A percentile compares a stretch with the other conserved stretches of the same genome.
These are phyloP conservation scores for Yamadazyma atmosphaerica DNA, from an alignment of 1,139 yeast species.

Conservation along the genomic window DNA sequence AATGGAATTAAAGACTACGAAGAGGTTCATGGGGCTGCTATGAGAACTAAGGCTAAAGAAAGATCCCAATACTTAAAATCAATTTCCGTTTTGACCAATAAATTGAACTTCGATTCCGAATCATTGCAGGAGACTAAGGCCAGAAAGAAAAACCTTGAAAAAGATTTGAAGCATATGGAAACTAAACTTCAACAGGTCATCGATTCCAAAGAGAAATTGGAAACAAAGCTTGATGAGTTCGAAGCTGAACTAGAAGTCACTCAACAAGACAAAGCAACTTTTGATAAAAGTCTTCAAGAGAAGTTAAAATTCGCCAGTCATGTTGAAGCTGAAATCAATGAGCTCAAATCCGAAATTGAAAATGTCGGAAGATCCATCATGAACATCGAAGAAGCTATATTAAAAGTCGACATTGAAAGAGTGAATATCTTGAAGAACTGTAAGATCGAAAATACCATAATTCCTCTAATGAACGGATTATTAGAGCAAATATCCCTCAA, in stretches of 20 bases:
- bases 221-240: slow-evolving; percentile 40
- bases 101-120: slow-evolving; percentile 63
- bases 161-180: slow-evolving; percentile 34
- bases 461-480: slow-evolving; percentile 67
- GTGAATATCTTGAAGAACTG: slow-evolving; percentile 67
- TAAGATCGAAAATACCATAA: slow-evolving; percentile 65
- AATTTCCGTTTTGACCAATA: slow-evolving; percentile 60
- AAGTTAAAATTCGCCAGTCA: slow-evolving; percentile 26
- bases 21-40: slow-evolving; percentile 58
- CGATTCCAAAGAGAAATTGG: slow-evolving; percentile 31
- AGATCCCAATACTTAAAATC: slow-evolving; percentile 61
- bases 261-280: slow-evolving; percentile 34
- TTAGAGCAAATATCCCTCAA: slow-evolving; percentile 50
- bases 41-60: slow-evolving; percentile 64
- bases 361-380: slow-evolving; percentile 32
- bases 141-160: slow-evolving; percentile 42
- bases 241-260: slow-evolving; percentile 53
- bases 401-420: slow-evolving; percentile 58
- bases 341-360: slow-evolving; percentile 31
- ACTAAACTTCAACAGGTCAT: slow-evolving; percentile 28
- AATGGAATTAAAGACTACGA: slow-evolving; percentile 67
- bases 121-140: slow-evolving; percentile 49
- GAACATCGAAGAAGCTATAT: slow-evolving; percentile 52
- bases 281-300: slow-evolving; percentile 25
- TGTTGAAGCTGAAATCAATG: slow-evolving; percentile 35